A percentile compares a stretch with the other conserved stretches of the same genome.
Evolutionary conservation across 1,284 basidiomycete genomes (phyloP).

Genomic region (Ceratobasidium sp.): DNA sequence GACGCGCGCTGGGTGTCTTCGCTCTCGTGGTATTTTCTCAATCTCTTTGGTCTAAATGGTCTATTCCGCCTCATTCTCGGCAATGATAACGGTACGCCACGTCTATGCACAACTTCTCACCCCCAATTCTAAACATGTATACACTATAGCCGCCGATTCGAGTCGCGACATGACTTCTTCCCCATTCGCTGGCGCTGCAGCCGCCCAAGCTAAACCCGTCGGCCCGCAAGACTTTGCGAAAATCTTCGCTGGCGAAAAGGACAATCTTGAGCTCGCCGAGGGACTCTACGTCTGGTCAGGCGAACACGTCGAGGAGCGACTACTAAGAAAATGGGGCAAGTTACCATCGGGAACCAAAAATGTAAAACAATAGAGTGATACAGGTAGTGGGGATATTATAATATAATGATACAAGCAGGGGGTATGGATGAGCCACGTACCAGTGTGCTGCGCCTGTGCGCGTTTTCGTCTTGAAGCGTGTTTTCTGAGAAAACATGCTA

Average conservation of each 20-base stretch:
- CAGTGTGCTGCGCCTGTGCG: slow-evolving; percentile 15
- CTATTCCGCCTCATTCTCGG: slow-evolving; percentile 94
- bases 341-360: slow-evolving; percentile 45
- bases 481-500: slow-evolving; percentile 22
- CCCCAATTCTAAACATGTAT: slow-evolving; percentile 5
- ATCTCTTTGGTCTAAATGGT: slow-evolving; percentile 97
- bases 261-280: slow-evolving; percentile 92
- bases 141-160: slow-evolving; percentile 73
- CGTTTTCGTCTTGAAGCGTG: slow-evolving; percentile 8
- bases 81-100: slow-evolving; percentile 79
- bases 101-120: background rate
- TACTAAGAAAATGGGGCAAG: slow-evolving; percentile 78
- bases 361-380: slow-evolving; percentile 44
- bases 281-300: slow-evolving; percentile 84
- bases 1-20: slow-evolving; percentile 99
- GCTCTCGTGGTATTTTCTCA: slow-evolving; percentile 98
- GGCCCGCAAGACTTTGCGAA: slow-evolving; percentile 80
- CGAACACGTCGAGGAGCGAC: slow-evolving; percentile 77
- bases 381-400: slow-evolving; percentile 5
- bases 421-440: slow-evolving; percentile 4
- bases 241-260: slow-evolving; percentile 89
- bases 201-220: slow-evolving; percentile 57
- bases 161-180: slow-evolving; percentile 75
- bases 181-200: slow-evolving; percentile 71
- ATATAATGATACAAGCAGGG: slow-evolving; percentile 8